phyloP scores from a whole-genome alignment of 2,329 filamentous ascomycete genomes.

The Coniochaeta ligniaria region DNA sequence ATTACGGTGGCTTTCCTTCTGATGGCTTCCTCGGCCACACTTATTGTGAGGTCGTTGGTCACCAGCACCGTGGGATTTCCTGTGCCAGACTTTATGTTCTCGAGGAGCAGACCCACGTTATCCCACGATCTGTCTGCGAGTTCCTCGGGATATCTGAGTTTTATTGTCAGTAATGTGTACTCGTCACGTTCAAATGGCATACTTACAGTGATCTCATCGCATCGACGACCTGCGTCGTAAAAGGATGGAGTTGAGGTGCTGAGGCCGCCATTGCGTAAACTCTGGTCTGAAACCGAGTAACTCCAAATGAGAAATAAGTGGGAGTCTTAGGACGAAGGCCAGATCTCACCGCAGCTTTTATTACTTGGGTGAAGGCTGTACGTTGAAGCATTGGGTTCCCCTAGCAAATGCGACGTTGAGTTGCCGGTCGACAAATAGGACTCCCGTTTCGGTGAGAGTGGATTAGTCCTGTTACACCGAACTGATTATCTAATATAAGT shows the following conservation, averaged over 20 bases:
- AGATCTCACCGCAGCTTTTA: neutral
- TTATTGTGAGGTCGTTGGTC: constrained; percentile 84
- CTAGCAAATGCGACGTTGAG: too few species aligned
- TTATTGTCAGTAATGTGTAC: neutral
- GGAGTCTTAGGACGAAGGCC: neutral
- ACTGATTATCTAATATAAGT: too few species aligned
- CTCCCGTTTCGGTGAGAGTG: too few species aligned
- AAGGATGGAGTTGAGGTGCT: neutral
- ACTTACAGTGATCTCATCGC: constrained; percentile 37
- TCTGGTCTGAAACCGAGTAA: neutral
- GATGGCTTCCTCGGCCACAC: constrained; percentile 87
- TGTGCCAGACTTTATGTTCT: constrained; percentile 28
- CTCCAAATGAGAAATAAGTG: neutral
- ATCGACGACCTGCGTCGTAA: constrained; percentile 4
- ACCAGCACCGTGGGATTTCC: constrained; percentile 37
- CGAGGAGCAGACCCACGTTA: constrained; percentile 79
- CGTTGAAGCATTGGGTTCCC: neutral
- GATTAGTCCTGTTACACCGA: too few species aligned
- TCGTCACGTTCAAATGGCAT: neutral
- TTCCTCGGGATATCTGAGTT: constrained; percentile 71
- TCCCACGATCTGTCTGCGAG: constrained; percentile 89
- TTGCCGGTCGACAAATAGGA: too few species aligned
- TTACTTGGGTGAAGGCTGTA: neutral
- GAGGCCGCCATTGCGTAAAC: neutral
- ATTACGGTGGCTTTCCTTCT: constrained; percentile 67